phyloP scores from a whole-genome alignment of 805 yeast species.

The Yamadazyma insecticola region DNA sequence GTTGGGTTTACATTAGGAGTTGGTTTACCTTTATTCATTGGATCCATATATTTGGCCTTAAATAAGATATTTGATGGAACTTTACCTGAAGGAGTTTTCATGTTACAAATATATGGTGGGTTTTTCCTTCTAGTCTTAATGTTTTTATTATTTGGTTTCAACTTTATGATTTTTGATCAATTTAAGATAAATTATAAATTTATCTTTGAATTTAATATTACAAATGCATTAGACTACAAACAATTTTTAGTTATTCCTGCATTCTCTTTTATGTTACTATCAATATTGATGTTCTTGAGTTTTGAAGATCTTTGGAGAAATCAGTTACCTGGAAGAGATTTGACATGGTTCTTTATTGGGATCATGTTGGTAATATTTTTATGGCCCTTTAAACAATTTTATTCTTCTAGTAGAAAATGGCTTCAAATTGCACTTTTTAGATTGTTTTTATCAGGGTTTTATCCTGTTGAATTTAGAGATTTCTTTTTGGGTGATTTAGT shows the following conservation, averaged over 20 bases:
- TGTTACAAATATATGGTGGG: slow-evolving; percentile 92
- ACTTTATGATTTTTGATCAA: slow-evolving; percentile 67
- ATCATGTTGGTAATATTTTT: slow-evolving; percentile 43
- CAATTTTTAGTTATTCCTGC: slow-evolving; percentile 67
- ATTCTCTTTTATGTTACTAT: slow-evolving; percentile 48
- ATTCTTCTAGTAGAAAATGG: slow-evolving; percentile 72
- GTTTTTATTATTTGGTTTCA: slow-evolving; percentile 58
- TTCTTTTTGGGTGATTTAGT: slow-evolving; percentile 90
- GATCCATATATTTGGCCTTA: slow-evolving; percentile 53
- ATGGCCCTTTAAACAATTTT: slow-evolving; percentile 58
- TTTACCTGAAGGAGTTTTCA: slow-evolving; percentile 51
- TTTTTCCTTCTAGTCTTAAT: slow-evolving; percentile 65
- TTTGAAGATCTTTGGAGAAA: slow-evolving; percentile 64
- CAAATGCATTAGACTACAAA: slow-evolving; percentile 58
- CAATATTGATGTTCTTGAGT: slow-evolving; percentile 72
- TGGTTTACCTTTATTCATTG: slow-evolving; percentile 61
- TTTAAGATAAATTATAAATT: slow-evolving; percentile 85
- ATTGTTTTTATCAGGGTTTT: slow-evolving; percentile 73
- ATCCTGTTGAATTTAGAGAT: slow-evolving; percentile 93
- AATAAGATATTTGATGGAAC: slow-evolving; percentile 29
- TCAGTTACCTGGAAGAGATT: slow-evolving; percentile 58
- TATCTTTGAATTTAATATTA: slow-evolving; percentile 80
- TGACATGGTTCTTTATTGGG: slow-evolving; percentile 78
- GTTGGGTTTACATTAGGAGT: slow-evolving; percentile 71
- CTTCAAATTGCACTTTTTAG: slow-evolving; percentile 66